Evolutionary conservation across 306 rosid species (phyloP).

Genomic region (Calophaca sinica): DNA sequence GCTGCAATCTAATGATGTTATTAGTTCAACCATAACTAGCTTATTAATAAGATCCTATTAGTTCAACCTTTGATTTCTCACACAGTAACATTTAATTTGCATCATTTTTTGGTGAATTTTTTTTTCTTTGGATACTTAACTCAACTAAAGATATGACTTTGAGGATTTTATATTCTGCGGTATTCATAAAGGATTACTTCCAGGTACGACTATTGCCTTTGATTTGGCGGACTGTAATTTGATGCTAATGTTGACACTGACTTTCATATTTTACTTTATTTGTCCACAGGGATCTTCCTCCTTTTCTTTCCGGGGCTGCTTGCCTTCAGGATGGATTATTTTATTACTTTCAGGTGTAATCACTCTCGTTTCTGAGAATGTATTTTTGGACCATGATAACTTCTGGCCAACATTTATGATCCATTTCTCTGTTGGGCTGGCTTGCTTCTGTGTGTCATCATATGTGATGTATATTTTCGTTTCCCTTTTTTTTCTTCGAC

Average conservation of each 20-base stretch:
- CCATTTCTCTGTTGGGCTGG: conserved; percentile 77
- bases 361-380: conserved; percentile 77
- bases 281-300: conserved; percentile 71
- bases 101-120: conserved; percentile 9
- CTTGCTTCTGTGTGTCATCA: conserved; percentile 77
- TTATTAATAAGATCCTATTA: conserved; percentile 3
- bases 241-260: conserved; percentile 28
- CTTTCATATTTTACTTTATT: conserved; percentile 23
- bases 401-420: conserved; percentile 73
- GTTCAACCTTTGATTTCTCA: conserved; percentile 17
- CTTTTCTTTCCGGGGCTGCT: conserved; percentile 74
- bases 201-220: conserved; percentile 63
- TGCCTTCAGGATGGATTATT: conserved; percentile 86
- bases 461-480: conserved; percentile 65
- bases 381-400: conserved; percentile 72
- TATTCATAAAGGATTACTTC: conserved; percentile 79
- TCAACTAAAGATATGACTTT: conserved; percentile 74
- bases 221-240: conserved; percentile 29
- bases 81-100: conserved; percentile 31
- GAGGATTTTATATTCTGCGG: conserved; percentile 78
- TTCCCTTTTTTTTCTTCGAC: conserved; percentile 3
- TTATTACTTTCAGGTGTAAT: conserved; percentile 69
- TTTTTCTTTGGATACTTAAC: conserved; percentile 64
- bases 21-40: conserved; percentile 10
- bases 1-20: conserved; percentile 19